Base-by-base conservation (phyloP, 2,329 filamentous ascomycete genomes). In the Biscogniauxia sp. region DNA sequence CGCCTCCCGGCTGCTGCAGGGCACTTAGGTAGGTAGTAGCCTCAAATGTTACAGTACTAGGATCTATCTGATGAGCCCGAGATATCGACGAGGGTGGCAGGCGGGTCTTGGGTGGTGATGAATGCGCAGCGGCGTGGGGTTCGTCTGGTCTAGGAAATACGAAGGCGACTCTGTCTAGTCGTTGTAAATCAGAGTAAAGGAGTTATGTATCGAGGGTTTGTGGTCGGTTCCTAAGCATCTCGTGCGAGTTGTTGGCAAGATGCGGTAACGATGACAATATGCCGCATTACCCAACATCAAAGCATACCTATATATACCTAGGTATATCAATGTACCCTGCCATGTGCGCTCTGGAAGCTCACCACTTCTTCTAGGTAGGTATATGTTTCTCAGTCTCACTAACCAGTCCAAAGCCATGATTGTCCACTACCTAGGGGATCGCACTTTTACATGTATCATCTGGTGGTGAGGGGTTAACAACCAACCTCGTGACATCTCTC, bases 61-160 rank as follows among this genome's bases (percentile, higher is more conserved):
- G 56, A 51, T 56, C 32, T 26, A 51, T 64, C 62, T 58, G 61
- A 62, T 20, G 55, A 60, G 56, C 51, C 53, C 61, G 37, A 45
- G 37, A 45, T 45, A 45, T 45, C 59, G 61, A 62, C 58, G 61
- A 66, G 61, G 64, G 61, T 63, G 63, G 62, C 63, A 51, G 58
- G 60, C 37, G 37, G 37, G 37, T 45, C 37, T 45, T 45, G 17
- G 13, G 17, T 45, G 37, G 59, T 64, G 58, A 50, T 41, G 45
- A 58, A 56, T 65, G 63, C 65, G 63, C 65, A 61, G 61, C 61
- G 63, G 59, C 65, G 65, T 67, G 65, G 65, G 65, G 65, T 64
- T 32, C 55, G 45, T 32, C 53, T 57, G 26, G 41, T 53, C 61
- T 53, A 58, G 52, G 54, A 61, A 60, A 60, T 61, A 56, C 59